These are phyloP conservation scores for Monosporascus ibericus DNA, from an alignment of 2,329 filamentous ascomycete species.

Conservation along the genomic window DNA sequence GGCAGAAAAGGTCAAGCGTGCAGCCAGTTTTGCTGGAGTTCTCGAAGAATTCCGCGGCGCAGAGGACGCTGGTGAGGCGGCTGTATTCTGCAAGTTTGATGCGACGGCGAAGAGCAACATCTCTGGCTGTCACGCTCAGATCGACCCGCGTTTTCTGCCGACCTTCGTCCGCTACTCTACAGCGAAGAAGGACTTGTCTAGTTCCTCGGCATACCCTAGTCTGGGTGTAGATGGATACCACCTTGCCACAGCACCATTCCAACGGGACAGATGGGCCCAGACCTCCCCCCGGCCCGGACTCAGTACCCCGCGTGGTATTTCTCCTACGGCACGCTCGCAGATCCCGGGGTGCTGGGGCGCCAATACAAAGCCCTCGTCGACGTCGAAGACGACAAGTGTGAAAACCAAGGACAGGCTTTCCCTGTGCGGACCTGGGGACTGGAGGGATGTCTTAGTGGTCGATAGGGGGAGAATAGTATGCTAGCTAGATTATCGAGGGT, in stretches of 20 bases:
- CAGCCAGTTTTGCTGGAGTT: not conserved
- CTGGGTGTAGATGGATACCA: constrained; percentile 5
- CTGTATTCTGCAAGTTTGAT: not conserved
- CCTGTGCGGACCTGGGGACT: too few relatives aligned
- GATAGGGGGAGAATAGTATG: too few relatives aligned
- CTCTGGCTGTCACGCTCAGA: not conserved
- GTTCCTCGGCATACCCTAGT: constrained; percentile 2
- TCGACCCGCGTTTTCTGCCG: not conserved
- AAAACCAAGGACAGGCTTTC: too few relatives aligned
- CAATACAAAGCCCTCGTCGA: too few relatives aligned
- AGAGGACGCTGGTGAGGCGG: constrained; percentile 1
- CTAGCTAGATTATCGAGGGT: too few relatives aligned
- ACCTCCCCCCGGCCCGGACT: constrained; percentile 2
- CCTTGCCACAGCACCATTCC: constrained; percentile 5
- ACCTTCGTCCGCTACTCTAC: constrained; percentile 3
- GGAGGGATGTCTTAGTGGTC: too few relatives aligned
- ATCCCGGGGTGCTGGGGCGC: constrained; percentile 19
- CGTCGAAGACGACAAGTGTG: too few relatives aligned
- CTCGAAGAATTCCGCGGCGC: constrained; percentile 1
- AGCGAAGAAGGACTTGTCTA: constrained; percentile 5
- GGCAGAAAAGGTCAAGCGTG: not conserved
- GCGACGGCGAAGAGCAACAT: constrained; percentile 1
- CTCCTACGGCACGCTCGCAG: constrained; percentile 34
- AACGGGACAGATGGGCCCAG: not conserved
- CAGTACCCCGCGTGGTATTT: constrained; percentile 33